A percentile compares a stretch with the other conserved stretches of the same genome.
phyloP scores from a whole-genome alignment of 2,329 filamentous ascomycete species.

The Penicillium sp. region DNA sequence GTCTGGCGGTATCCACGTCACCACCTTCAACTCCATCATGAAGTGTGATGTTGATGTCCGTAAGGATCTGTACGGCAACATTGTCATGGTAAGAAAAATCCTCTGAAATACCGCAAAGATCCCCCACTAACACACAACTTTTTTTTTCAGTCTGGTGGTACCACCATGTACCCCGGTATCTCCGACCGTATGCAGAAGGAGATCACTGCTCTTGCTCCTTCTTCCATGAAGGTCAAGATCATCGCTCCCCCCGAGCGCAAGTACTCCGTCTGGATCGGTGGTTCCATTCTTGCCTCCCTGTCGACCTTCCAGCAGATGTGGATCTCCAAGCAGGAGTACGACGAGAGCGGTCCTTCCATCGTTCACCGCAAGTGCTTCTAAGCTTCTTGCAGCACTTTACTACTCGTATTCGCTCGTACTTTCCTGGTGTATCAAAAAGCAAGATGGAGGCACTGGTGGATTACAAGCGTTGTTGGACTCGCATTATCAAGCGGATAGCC shows the following conservation, averaged over 20 bases:
- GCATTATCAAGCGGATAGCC: slow-evolving; percentile 41
- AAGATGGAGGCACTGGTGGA: slow-evolving; percentile 38
- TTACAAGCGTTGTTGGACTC: slow-evolving; percentile 38
- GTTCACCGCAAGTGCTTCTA: slow-evolving; percentile 99
- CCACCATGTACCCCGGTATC: slow-evolving; percentile 99
- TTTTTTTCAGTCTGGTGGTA: slow-evolving; percentile 86
- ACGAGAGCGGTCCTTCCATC: slow-evolving; percentile 98
- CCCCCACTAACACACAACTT: slow-evolving; percentile 9
- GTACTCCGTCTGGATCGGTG: slow-evolving; percentile 99
- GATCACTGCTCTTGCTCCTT: slow-evolving; percentile 98
- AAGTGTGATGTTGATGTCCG: slow-evolving; percentile 99
- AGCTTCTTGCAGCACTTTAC: slow-evolving; percentile 46
- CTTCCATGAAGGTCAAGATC: slow-evolving; percentile 99
- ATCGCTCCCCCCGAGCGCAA: slow-evolving; percentile 99
- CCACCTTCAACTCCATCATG: slow-evolving; percentile 99
- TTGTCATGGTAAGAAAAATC: slow-evolving; percentile 84
- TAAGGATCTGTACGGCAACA: slow-evolving; percentile 99
- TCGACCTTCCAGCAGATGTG: slow-evolving; percentile 99
- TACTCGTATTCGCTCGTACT: slow-evolving; percentile 40
- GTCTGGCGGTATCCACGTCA: slow-evolving; percentile 98
- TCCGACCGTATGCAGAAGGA: slow-evolving; percentile 99
- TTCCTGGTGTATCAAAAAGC: slow-evolving; percentile 44
- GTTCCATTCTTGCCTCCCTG: slow-evolving; percentile 98
- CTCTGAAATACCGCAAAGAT: neutral
- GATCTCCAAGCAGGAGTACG: slow-evolving; percentile 99